Base-by-base conservation (phyloP, 495 filamentous ascomycete species). In the Parathielavia hyrcaniae region DNA sequence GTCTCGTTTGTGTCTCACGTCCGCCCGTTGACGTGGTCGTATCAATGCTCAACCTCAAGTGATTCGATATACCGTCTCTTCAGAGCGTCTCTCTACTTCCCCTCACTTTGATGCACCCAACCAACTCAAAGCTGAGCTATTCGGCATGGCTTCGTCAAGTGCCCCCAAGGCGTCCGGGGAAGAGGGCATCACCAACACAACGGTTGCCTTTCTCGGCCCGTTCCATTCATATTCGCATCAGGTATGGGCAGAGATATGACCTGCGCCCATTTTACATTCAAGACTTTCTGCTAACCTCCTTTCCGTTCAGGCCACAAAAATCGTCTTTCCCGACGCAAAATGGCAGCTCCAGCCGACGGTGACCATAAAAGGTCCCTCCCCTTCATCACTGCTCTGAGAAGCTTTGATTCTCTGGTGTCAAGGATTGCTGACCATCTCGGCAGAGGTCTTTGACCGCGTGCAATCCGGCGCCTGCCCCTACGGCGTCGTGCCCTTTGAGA, bases 401-500 rank as follows among this genome's bases (percentile, higher is more conserved):
- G n/a, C n/a, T n/a, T n/a, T n/a, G n/a, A n/a, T n/a, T n/a, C n/a
- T n/a, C n/a, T n/a, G n/a, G n/a, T n/a, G n/a, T n/a, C n/a, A n/a
- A n/a, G n/a, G n/a, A n/a, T n/a, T n/a, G n/a, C n/a, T n/a, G n/a
- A n/a, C n/a, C 19, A 40, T 22, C 58, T 75, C 39, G 14, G 0
- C 50, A 81, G 90, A 92, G 59, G 83, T 95, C 60, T 96, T 97
- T 69, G 75, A 80, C 34, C 78, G 82, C 16, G 85, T 96, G 19
- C 90, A 96, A 70, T 75, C 78, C 14, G 71, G 79, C 57, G 58
- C 69, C 22, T 78, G 79, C 0, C 70, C 77, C 57, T 86, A 83
- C 64, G 92, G 90, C 58, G 88, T 98, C 5, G 88, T 97, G 16
- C 93, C 93, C 32, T 91, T 95, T 73, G 93, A 98, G 71, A 98